phyloP scores from a whole-genome alignment of 2,329 filamentous ascomycete genomes.

The Fusarium euwallaceae region DNA sequence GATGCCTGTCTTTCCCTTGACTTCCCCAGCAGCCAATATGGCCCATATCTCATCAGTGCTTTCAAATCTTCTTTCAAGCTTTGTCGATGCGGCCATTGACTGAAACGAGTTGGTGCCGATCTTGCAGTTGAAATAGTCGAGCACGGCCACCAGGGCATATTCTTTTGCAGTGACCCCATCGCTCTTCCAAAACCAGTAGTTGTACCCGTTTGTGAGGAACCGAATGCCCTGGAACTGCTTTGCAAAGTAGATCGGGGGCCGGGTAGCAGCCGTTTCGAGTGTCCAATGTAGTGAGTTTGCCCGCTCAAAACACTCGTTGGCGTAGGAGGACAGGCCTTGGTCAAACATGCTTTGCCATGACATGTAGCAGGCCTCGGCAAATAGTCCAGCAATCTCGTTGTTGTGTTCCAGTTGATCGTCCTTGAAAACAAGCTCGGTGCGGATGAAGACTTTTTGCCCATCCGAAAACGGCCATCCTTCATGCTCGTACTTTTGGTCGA shows the following conservation, averaged over 20 bases:
- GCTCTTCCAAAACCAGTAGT: background rate
- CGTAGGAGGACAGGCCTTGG: background rate
- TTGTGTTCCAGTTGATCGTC: background rate
- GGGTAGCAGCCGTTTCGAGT: background rate
- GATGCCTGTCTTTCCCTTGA: background rate
- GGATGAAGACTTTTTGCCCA: background rate
- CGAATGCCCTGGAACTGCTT: background rate
- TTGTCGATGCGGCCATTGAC: background rate
- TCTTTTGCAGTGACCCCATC: background rate
- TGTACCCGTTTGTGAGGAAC: background rate
- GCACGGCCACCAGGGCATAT: background rate
- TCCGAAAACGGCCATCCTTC: background rate
- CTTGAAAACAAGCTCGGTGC: background rate
- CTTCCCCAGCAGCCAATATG: background rate
- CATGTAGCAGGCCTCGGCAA: background rate
- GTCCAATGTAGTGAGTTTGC: background rate
- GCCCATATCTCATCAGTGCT: background rate
- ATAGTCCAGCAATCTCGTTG: background rate
- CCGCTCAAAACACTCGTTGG: background rate
- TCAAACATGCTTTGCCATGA: background rate
- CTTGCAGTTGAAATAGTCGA: background rate
- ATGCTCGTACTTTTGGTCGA: background rate
- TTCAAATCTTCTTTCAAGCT: background rate
- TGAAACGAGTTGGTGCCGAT: background rate
- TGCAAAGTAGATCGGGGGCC: background rate